Conservation (phyloP, 2,329 filamentous ascomycete genomes). For the Ophiostoma novo-ulmi region DNA sequence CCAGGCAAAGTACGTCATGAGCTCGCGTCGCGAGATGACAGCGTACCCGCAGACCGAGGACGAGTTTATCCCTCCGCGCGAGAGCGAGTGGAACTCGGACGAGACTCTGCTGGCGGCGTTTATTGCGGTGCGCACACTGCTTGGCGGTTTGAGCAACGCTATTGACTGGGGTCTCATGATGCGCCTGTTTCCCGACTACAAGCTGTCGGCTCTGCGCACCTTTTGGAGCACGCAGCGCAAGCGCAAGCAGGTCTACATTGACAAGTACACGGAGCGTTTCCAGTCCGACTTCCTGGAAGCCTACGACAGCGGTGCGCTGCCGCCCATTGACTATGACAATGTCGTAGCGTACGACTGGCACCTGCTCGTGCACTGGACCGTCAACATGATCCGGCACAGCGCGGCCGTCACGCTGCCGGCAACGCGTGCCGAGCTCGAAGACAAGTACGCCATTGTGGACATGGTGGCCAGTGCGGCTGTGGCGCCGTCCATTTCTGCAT, state of each 20-base stretch:
- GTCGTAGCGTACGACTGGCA: conserved; percentile 64
- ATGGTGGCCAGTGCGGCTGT: neutral
- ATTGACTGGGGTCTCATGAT: conserved; percentile 58
- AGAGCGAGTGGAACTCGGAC: conserved; percentile 41
- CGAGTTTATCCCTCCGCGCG: conserved; percentile 32
- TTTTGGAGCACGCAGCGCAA: conserved; percentile 52
- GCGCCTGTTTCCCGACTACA: conserved; percentile 51
- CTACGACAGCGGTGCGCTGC: conserved; percentile 58
- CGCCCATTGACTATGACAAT: conserved; percentile 58
- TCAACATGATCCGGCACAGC: conserved; percentile 46
- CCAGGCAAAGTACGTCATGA: conserved; percentile 31
- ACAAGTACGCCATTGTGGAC: conserved; percentile 38
- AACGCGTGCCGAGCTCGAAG: conserved; percentile 42
- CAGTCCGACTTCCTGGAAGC: conserved; percentile 60
- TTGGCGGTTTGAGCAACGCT: conserved; percentile 55
- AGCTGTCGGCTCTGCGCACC: conserved; percentile 47
- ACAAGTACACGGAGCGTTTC: conserved; percentile 57
- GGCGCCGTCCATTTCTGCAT: conserved; percentile 24
- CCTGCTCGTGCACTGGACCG: conserved; percentile 60
- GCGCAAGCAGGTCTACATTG: conserved; percentile 49
- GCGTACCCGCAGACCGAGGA: conserved; percentile 34
- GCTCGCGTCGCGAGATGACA: conserved; percentile 33
- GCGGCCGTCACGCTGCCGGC: conserved; percentile 46
- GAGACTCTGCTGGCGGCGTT: conserved; percentile 51
- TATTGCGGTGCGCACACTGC: conserved; percentile 51